A percentile compares a stretch with the other conserved stretches of the same genome.
phyloP scores from a whole-genome alignment of 495 filamentous ascomycete species.

The Pseudotulostoma volvatum region DNA sequence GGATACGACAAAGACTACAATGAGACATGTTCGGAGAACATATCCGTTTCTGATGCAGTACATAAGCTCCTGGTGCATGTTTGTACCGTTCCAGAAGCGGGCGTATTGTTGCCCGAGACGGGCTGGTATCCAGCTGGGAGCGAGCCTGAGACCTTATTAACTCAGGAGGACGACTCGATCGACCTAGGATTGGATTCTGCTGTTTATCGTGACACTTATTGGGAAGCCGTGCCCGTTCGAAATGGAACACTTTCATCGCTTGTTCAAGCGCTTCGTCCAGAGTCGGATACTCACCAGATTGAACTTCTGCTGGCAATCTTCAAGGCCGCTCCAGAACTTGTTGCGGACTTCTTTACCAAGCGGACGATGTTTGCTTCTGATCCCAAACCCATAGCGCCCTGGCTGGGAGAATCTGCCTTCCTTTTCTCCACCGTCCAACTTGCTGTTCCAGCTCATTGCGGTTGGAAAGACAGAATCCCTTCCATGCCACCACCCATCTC shows the following conservation, averaged over 20 bases:
- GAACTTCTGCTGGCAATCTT: slow-evolving; percentile 71
- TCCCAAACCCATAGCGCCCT: slow-evolving; percentile 77
- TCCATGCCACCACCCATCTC: slow-evolving; percentile 55
- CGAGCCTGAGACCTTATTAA: slow-evolving; percentile 32
- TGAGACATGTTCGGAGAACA: slow-evolving; percentile 18
- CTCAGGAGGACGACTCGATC: slow-evolving; percentile 33
- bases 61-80: slow-evolving; percentile 58
- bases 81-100: slow-evolving; percentile 52
- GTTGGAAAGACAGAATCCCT: slow-evolving; percentile 35
- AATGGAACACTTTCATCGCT: slow-evolving; percentile 64
- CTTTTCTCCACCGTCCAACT: slow-evolving; percentile 63
- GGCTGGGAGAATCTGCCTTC: slow-evolving; percentile 84
- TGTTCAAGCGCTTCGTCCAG: slow-evolving; percentile 63
- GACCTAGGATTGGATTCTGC: slow-evolving; percentile 53
- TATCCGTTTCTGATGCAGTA: slow-evolving; percentile 38
- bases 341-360: slow-evolving; percentile 67
- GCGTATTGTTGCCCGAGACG: slow-evolving; percentile 48
- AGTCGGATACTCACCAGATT: slow-evolving; percentile 62
- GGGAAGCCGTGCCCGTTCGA: slow-evolving; percentile 47
- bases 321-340: slow-evolving; percentile 61
- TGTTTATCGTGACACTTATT: slow-evolving; percentile 49
- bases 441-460: slow-evolving; percentile 53
- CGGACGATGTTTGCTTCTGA: slow-evolving; percentile 74
- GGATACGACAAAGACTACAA: slow-evolving; percentile 35
- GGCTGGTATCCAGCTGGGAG: slow-evolving; percentile 60